phyloP scores from a whole-genome alignment of 1,139 yeast species.

The Debaryomyces sp. region DNA sequence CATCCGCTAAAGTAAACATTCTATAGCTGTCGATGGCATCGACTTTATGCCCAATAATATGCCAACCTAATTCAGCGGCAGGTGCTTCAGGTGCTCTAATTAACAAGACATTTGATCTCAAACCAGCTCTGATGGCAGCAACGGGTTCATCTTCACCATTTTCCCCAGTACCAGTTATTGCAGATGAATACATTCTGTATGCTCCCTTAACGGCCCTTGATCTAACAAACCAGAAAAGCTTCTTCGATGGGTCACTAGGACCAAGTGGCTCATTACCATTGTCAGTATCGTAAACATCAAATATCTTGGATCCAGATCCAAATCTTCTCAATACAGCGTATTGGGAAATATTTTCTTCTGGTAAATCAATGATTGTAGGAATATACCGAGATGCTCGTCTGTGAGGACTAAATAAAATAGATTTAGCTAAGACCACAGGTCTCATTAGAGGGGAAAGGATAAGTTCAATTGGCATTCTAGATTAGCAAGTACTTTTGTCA shows the following conservation, averaged over 20 bases:
- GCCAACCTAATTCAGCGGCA: conserved; percentile 64
- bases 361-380: conserved; percentile 53
- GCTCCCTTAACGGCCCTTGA: conserved; percentile 69
- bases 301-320: conserved; percentile 59
- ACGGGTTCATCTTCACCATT: conserved; percentile 57
- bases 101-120: conserved; percentile 57
- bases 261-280: conserved; percentile 37
- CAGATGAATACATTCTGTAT: conserved; percentile 54
- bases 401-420: conserved; percentile 58
- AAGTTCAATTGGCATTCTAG: conserved; percentile 59
- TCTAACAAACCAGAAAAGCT: conserved; percentile 55
- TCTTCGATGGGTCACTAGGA: conserved; percentile 38
- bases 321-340: conserved; percentile 55
- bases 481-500: conserved; percentile 1
- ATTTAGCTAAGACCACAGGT: conserved; percentile 58
- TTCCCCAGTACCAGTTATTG: conserved; percentile 40
- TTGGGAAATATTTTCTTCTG: conserved; percentile 34
- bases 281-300: conserved; percentile 54
- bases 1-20: conserved; percentile 60
- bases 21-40: conserved; percentile 64
- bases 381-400: conserved; percentile 58
- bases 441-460: conserved; percentile 60
- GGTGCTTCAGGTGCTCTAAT: conserved; percentile 52
- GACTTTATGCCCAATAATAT: conserved; percentile 58
- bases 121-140: conserved; percentile 61